phyloP scores from a whole-genome alignment of 441 rosid species.

The Bruguiera hainesii region DNA sequence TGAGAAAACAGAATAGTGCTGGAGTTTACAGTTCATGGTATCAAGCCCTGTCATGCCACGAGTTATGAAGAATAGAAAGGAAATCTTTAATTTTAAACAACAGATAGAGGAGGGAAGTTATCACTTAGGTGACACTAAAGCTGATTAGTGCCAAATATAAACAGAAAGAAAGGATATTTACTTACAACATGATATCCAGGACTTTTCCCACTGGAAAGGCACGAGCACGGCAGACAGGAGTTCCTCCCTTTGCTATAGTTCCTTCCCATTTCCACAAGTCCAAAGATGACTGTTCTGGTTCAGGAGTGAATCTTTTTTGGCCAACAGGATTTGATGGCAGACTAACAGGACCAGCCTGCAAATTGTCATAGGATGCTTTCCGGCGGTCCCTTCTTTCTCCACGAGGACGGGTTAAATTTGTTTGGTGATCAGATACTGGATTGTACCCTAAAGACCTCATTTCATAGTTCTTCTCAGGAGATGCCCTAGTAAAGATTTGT shows the following conservation, averaged over 20 bases:
- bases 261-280: conserved; percentile 99
- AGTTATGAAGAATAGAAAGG: background rate
- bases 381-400: conserved; percentile 50
- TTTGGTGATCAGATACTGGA: conserved; percentile 39
- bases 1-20: background rate
- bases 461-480: conserved; percentile 48
- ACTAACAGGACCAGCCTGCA: conserved; percentile 40
- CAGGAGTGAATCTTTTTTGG: conserved; percentile 58
- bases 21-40: background rate
- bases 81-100: background rate
- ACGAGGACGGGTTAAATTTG: conserved; percentile 29
- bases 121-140: background rate
- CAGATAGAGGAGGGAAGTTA: background rate
- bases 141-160: background rate
- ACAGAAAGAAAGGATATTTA: conserved; percentile 12
- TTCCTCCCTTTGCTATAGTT: conserved; percentile 93
- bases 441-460: conserved; percentile 43
- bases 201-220: conserved; percentile 94
- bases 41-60: background rate
- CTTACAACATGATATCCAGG: conserved; percentile 84
- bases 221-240: conserved; percentile 87
- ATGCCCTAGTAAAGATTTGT: conserved; percentile 38
- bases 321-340: conserved; percentile 44
- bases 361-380: conserved; percentile 52
- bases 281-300: conserved; percentile 48